phyloP scores from a whole-genome alignment of 108 stramenopile species.

The Epithemia pelagica region DNA sequence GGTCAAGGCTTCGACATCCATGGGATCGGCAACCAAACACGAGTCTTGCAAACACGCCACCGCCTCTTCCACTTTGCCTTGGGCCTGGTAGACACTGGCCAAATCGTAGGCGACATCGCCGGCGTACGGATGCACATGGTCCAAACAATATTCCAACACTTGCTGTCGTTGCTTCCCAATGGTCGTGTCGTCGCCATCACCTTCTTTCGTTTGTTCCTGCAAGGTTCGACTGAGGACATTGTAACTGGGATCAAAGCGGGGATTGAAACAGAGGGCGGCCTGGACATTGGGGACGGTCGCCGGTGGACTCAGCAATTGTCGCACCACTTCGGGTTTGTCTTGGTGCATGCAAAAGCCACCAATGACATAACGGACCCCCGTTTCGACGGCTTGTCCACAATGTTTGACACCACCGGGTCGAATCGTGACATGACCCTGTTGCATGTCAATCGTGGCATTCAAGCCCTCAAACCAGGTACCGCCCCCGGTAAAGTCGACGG shows the following conservation, averaged over 20 bases:
- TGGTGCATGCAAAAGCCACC: slow-evolving; percentile 51
- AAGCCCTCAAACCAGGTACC: slow-evolving; percentile 48
- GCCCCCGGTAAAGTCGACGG: slow-evolving; percentile 39
- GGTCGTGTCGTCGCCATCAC: neutral
- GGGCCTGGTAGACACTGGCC: slow-evolving; percentile 20
- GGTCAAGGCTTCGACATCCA: slow-evolving; percentile 35
- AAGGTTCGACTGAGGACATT: slow-evolving; percentile 19
- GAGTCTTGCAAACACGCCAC: slow-evolving; percentile 18
- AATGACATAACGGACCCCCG: slow-evolving; percentile 47
- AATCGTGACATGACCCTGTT: slow-evolving; percentile 39
- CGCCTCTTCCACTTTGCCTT: slow-evolving; percentile 18
- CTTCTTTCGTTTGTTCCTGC: slow-evolving; percentile 22
- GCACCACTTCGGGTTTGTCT: slow-evolving; percentile 32
- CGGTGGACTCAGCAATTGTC: slow-evolving; percentile 25
- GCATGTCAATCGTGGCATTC: slow-evolving; percentile 28
- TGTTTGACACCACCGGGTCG: slow-evolving; percentile 51
- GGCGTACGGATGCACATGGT: slow-evolving; percentile 29
- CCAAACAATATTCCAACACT: slow-evolving; percentile 37
- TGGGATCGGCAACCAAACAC: slow-evolving; percentile 29
- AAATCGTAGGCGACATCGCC: slow-evolving; percentile 34
- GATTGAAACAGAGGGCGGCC: slow-evolving; percentile 42
- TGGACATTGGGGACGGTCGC: slow-evolving; percentile 14
- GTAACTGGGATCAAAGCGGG: slow-evolving; percentile 37
- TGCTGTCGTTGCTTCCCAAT: slow-evolving; percentile 3
- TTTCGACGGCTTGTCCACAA: slow-evolving; percentile 37